Base-by-base conservation (phyloP, 768 basidiomycete species). In the Boletus rufocinnamomeus region DNA sequence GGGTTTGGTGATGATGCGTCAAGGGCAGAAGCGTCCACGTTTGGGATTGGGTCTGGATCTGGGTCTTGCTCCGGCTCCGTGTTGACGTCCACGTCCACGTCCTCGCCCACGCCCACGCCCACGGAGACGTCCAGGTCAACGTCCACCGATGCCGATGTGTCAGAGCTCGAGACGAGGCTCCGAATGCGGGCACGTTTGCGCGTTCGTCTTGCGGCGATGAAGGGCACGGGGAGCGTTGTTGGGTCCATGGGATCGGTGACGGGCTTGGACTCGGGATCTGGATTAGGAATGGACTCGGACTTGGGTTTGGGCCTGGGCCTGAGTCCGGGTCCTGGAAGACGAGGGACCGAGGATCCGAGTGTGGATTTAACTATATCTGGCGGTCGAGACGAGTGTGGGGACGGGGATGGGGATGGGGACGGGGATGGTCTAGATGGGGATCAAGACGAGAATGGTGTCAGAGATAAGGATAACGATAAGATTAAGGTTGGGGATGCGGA, bases 121-220 rank as follows among this genome's bases (percentile, higher is more conserved):
- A 27, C 37, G 11, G 11, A 7, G 57, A 51, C 11, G 27, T 13
- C 13, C n/a, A 13, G 32, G 32, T 8, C 11, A 28, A 45, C 38
- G 17, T 21, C 35, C 23, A 27, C 35, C 38, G 21, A 43, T 30
- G 8, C 9, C 14, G 54, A 54, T 16, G 28, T 9, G 40, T 41
- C 11, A 28, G 62, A 46, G 60, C 70, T 74, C 53, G 83, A 85
- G 63, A 75, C 74, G 49, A 74, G 71, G 55, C 72, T 85, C 61
- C 80, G 82, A 52, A 71, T 69, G 51, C 80, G 79, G 63, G 80
- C 81, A 41, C 80, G 75, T 57, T 63, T 84, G 61, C 79, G 76
- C 27, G 75, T 77, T 27, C 78, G 80, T 35, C 76, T 84, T 27
- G 78, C 78, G 23, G 78, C 78, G 23, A 80, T 76, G 58, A 81